These are phyloP conservation scores for Mycena citricolor DNA, from an alignment of 1,284 basidiomycete genomes.

Conservation along the genomic window DNA sequence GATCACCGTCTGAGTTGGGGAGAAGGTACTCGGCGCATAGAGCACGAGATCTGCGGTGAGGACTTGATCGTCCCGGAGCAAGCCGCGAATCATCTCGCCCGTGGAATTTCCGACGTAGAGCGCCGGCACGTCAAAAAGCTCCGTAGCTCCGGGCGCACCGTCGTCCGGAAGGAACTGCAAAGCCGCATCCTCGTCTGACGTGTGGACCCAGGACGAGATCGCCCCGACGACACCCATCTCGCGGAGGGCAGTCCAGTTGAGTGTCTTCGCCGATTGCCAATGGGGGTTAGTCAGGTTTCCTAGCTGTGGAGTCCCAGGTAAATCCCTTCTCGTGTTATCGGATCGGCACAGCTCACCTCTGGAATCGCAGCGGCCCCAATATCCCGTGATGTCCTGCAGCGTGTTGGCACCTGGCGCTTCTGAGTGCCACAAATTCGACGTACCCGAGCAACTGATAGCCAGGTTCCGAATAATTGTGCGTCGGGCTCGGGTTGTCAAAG, in stretches of 20 bases:
- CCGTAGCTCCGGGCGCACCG: conserved; percentile 25
- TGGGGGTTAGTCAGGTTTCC: conserved; percentile 33
- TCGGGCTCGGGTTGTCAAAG: conserved; percentile 33
- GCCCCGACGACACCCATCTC: conserved; percentile 26
- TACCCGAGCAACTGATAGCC: conserved; percentile 30
- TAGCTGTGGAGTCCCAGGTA: conserved; percentile 18
- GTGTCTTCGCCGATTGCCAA: conserved; percentile 30
- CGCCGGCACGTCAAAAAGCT: conserved; percentile 27
- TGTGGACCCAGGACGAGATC: conserved; percentile 30
- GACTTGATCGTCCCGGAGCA: conserved; percentile 23
- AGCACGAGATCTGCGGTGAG: conserved; percentile 29
- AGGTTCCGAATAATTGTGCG: conserved; percentile 30
- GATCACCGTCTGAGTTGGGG: conserved; percentile 27
- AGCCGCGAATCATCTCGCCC: conserved; percentile 27
- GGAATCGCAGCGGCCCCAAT: conserved; percentile 25
- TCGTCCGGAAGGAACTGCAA: conserved; percentile 32
- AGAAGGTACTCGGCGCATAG: conserved; percentile 27
- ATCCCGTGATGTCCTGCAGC: conserved; percentile 26
- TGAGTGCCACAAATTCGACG: neutral
- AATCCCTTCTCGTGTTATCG: neutral
- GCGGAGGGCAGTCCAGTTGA: conserved; percentile 26
- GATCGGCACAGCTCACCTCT: too few species aligned
- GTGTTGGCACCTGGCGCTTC: neutral
- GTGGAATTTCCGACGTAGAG: conserved; percentile 32
- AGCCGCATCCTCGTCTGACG: conserved; percentile 31